A percentile compares a stretch with the other conserved stretches of the same genome.
These are phyloP conservation scores for Dipteronia dyeriana DNA, from an alignment of 345 rosid genomes.

Conservation along the genomic window DNA sequence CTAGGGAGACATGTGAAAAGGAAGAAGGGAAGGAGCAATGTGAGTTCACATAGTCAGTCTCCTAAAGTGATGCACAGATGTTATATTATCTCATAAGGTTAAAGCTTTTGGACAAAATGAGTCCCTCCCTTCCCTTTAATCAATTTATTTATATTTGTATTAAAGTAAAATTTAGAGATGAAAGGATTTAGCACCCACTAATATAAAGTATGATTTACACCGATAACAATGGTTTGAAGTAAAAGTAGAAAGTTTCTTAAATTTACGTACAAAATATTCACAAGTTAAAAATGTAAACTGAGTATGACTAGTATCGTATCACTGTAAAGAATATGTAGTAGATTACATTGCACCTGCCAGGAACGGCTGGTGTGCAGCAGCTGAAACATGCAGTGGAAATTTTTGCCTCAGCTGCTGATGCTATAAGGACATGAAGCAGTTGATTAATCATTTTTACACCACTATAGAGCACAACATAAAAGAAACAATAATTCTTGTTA, in stretches of 20 bases:
- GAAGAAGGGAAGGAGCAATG: too few species aligned
- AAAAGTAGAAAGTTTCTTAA: not conserved
- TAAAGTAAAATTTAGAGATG: not conserved
- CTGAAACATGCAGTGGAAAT: constrained; percentile 81
- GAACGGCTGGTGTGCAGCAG: constrained; percentile 80
- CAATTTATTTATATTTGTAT: not conserved
- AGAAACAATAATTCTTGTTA: constrained; percentile 3
- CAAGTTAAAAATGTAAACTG: constrained; percentile 5
- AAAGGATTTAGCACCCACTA: not conserved
- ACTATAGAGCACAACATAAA: constrained; percentile 38
- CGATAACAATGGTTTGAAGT: not conserved
- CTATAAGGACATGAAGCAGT: constrained; percentile 97
- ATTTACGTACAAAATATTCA: constrained; percentile 1
- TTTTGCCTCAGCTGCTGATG: constrained; percentile 93
- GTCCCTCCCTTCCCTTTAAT: not conserved
- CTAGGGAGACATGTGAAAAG: not conserved
- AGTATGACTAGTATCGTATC: not conserved
- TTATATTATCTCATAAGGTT: not conserved
- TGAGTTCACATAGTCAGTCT: not conserved
- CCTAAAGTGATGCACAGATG: not conserved
- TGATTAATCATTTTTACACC: constrained; percentile 94
- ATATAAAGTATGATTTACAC: not conserved
- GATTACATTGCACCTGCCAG: constrained; percentile 56
- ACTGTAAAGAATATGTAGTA: constrained; percentile 11
- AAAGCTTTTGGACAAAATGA: not conserved